Conservation (phyloP, 106 monocot genomes). For the Dendrobium officinale region DNA sequence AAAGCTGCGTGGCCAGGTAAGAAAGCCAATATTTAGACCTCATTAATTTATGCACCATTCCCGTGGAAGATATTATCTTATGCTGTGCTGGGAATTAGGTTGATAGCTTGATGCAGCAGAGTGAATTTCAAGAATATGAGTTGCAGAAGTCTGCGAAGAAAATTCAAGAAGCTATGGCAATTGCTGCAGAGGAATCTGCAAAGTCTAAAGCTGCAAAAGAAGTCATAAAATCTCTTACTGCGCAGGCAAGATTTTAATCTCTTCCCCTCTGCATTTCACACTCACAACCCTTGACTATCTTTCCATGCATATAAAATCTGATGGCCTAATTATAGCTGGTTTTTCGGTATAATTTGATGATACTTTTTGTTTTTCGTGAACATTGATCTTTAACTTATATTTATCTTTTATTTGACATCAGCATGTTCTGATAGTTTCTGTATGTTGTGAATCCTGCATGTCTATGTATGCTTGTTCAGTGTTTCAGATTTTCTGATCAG, state of each 20-base stretch:
- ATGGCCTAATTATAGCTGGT: neutral
- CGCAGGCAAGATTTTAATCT: slow-evolving; percentile 26
- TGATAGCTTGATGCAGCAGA: slow-evolving; percentile 30
- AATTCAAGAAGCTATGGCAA: slow-evolving; percentile 41
- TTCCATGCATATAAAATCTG: neutral
- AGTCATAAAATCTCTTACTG: slow-evolving; percentile 57
- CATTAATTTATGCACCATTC: neutral
- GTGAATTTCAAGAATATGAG: slow-evolving; percentile 59
- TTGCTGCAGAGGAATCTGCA: slow-evolving; percentile 53
- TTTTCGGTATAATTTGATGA: neutral
- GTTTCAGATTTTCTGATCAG: too few relatives aligned
- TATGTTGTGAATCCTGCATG: too few relatives aligned
- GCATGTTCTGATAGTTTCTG: neutral
- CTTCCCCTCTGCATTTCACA: neutral
- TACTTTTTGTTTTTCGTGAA: neutral
- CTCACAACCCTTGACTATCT: neutral
- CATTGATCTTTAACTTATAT: neutral
- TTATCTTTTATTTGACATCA: neutral
- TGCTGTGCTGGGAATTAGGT: slow-evolving; percentile 20
- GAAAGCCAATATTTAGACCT: neutral
- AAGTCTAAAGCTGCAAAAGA: slow-evolving; percentile 74
- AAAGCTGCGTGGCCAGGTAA: slow-evolving; percentile 74
- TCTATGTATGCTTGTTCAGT: too few relatives aligned
- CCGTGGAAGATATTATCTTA: neutral
- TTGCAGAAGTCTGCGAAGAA: slow-evolving; percentile 46